phyloP scores from a whole-genome alignment of 805 yeast genomes.

The Diddensiella caesifluorescens region DNA sequence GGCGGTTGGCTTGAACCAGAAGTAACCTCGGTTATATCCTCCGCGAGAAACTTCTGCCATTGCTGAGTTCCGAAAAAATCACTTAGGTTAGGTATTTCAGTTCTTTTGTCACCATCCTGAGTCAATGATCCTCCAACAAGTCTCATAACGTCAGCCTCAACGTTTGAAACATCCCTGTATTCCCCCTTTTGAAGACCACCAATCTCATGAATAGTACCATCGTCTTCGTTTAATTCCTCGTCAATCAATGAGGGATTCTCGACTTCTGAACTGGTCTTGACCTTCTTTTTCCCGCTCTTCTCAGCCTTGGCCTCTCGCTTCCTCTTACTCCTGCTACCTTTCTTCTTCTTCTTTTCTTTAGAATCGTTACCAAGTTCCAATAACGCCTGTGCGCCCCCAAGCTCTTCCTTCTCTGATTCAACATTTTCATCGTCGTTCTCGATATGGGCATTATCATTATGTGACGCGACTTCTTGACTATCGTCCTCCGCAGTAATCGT shows the following conservation, averaged over 20 bases:
- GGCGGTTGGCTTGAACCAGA: constrained; percentile 14
- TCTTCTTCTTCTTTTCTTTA: constrained; percentile 9
- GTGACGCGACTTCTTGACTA: constrained; percentile 7
- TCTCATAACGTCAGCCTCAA: constrained; percentile 74
- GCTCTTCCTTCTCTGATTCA: constrained; percentile 1
- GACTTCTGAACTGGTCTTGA: background rate
- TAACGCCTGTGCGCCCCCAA: constrained; percentile 18
- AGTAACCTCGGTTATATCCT: constrained; percentile 22
- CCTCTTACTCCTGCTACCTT: background rate
- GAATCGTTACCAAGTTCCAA: constrained; percentile 18
- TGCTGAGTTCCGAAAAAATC: constrained; percentile 8
- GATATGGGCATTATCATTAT: constrained; percentile 6
- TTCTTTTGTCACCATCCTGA: constrained; percentile 24
- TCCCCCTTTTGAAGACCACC: too few species aligned
- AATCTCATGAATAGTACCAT: too few species aligned
- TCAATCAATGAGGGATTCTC: background rate
- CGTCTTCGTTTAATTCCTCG: background rate
- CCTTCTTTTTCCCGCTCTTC: constrained; percentile 5
- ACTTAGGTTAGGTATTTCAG: constrained; percentile 20
- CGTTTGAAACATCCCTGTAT: constrained; percentile 29
- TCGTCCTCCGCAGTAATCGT: constrained; percentile 8
- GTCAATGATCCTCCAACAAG: constrained; percentile 63
- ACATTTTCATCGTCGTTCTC: constrained; percentile 8
- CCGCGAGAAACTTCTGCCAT: constrained; percentile 22
- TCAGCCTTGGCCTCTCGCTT: too few species aligned